Evolutionary conservation across 495 filamentous ascomycete genomes (phyloP).

Genomic region (Aspergillus sclerotiicarbonarius): DNA sequence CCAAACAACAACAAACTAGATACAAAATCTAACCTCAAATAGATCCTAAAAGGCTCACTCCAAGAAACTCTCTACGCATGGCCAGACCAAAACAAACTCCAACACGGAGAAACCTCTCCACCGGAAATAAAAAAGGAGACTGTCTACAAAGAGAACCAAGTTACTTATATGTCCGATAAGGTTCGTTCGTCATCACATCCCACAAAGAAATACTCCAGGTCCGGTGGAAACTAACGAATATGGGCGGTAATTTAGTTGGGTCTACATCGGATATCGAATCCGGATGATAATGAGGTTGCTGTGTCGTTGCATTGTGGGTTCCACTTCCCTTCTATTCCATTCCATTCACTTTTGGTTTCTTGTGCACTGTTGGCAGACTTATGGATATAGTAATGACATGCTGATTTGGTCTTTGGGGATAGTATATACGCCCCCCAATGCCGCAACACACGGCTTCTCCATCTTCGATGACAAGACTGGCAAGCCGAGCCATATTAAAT

Average conservation of each 20-base stretch:
- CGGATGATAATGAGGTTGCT: conserved; percentile 65
- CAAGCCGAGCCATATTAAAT: conserved; percentile 64
- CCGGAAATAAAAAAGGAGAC: conserved; percentile 40
- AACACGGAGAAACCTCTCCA: conserved; percentile 49
- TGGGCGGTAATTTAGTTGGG: conserved; percentile 58
- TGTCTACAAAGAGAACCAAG: conserved; percentile 58
- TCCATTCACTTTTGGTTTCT: too few relatives aligned
- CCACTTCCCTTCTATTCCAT: not conserved
- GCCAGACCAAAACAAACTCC: conserved; percentile 53
- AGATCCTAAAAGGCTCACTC: conserved; percentile 72
- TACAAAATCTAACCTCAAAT: not conserved
- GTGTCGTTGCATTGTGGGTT: conserved; percentile 79
- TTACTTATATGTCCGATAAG: conserved; percentile 81
- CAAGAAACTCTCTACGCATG: conserved; percentile 78
- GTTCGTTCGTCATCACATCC: conserved; percentile 27
- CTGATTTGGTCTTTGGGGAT: conserved; percentile 1
- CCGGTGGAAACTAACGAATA: not conserved
- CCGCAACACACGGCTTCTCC: conserved; percentile 68
- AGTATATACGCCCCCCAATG: conserved; percentile 92
- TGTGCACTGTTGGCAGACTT: too few relatives aligned
- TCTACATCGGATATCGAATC: conserved; percentile 78
- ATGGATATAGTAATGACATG: too few relatives aligned
- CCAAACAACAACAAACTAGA: not conserved
- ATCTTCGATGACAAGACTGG: conserved; percentile 73
- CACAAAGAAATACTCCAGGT: not conserved